Base-by-base conservation (phyloP, 108 stramenopile species). In the Epipyxis sp. region DNA sequence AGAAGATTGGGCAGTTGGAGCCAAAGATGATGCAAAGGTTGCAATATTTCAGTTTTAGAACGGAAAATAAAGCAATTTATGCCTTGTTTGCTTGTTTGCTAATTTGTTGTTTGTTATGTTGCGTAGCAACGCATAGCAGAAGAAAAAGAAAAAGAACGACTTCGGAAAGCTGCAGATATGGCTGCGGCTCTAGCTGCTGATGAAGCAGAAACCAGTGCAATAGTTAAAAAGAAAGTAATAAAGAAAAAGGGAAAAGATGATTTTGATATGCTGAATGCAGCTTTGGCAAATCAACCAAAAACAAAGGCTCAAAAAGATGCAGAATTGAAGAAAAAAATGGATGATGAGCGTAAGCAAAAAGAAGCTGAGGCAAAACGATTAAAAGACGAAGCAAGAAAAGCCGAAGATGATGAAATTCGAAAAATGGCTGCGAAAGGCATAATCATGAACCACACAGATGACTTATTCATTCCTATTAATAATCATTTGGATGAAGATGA, bases 61-160 rank as follows among this genome's bases (percentile, higher is more conserved):
- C n/a, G n/a, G n/a, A n/a, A n/a, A n/a, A n/a, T n/a, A n/a, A n/a
- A n/a, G n/a, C n/a, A n/a, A n/a, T n/a, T n/a, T n/a, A n/a, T n/a
- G n/a, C n/a, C n/a, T n/a, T n/a, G n/a, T n/a, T n/a, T n/a, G n/a
- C n/a, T n/a, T n/a, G n/a, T n/a, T n/a, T n/a, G n/a, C n/a, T n/a
- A n/a, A n/a, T n/a, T n/a, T n/a, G n/a, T 37, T 59, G 39, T n/a
- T n/a, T n/a, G n/a, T n/a, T 40, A n/a, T 1, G 69, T 25, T 0
- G n/a, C 27, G 30, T 59, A 44, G 34, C 41, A 27, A n/a, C 10
- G 30, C 0, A 44, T 69, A 0, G 71, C 69, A 46, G 68, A 79
- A 79, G 78, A 79, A 29, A 79, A 69, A 69, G 67, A 79, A 69
- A 45, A 65, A 39, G 32, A 79, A 39, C 37, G 32, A 29, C 27